Conservation (phyloP, 805 yeast species). For the Lipomyces oligophaga region DNA sequence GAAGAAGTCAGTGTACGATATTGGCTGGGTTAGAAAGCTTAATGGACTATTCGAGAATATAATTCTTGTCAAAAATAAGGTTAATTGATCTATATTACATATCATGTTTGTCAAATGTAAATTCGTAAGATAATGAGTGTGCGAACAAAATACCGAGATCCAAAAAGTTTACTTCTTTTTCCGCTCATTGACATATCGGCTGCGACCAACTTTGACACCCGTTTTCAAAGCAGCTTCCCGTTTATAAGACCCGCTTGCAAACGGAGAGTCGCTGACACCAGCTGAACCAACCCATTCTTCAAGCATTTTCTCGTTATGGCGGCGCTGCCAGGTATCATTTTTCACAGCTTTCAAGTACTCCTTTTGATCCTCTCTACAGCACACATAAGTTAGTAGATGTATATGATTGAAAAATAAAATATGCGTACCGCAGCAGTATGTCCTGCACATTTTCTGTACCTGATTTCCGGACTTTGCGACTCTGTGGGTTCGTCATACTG, state of each 20-base stretch:
- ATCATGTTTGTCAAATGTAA: constrained; percentile 13
- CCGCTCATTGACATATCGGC: constrained; percentile 65
- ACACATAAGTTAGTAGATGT: background rate
- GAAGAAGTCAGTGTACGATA: too few relatives aligned
- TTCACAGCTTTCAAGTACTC: constrained; percentile 86
- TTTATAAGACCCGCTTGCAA: constrained; percentile 59
- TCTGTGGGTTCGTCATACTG: constrained; percentile 81
- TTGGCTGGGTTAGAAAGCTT: too few relatives aligned
- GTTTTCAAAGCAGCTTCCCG: constrained; percentile 41
- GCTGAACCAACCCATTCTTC: constrained; percentile 95
- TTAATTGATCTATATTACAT: too few relatives aligned
- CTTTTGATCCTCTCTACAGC: constrained; percentile 71
- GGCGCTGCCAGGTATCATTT: constrained; percentile 80
- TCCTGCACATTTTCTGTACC: constrained; percentile 78
- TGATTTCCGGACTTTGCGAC: constrained; percentile 60
- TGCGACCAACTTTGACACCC: constrained; percentile 78
- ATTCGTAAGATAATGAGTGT: background rate
- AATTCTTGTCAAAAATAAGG: too few relatives aligned
- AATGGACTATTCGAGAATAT: too few relatives aligned
- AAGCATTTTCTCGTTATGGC: constrained; percentile 78
- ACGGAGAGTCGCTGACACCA: constrained; percentile 84
- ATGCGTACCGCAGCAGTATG: constrained; percentile 56
- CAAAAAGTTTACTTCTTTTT: constrained; percentile 11
- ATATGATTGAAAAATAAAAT: background rate
- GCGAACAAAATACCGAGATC: background rate